Conservation (phyloP, 768 basidiomycete species). For the Xerocomellus intermedius region DNA sequence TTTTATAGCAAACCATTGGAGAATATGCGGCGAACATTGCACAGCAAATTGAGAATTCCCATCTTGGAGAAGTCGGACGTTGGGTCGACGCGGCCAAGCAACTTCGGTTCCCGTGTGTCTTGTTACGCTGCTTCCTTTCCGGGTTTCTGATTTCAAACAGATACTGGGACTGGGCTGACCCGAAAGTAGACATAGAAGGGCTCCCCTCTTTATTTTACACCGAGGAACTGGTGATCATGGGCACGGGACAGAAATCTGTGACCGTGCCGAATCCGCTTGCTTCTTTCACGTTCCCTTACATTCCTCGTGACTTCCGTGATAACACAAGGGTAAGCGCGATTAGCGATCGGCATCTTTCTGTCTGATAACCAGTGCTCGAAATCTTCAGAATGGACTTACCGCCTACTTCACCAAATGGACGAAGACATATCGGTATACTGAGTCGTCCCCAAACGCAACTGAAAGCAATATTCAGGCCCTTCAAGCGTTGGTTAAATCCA, state of each 20-base stretch:
- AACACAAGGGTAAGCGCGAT: conserved; percentile 3
- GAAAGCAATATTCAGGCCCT: conserved; percentile 13
- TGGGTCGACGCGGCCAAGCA: conserved; percentile 23
- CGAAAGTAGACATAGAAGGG: conserved; percentile 15
- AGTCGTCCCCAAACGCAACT: conserved; percentile 4
- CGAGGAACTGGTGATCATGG: conserved; percentile 10
- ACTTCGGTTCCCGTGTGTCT: conserved; percentile 29
- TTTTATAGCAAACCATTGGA: conserved; percentile 27
- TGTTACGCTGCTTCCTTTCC: neutral
- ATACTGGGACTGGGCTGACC: conserved; percentile 32
- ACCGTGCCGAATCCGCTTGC: conserved; percentile 21
- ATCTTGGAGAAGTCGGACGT: conserved; percentile 16
- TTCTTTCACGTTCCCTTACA: conserved; percentile 12
- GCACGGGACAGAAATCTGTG: conserved; percentile 1
- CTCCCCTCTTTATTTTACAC: conserved; percentile 21
- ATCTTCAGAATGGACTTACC: conserved; percentile 4
- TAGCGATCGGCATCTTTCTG: neutral
- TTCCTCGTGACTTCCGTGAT: conserved; percentile 23
- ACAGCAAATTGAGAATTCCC: conserved; percentile 21
- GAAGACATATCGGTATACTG: conserved; percentile 19
- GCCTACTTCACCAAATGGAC: conserved; percentile 23
- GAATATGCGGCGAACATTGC: conserved; percentile 25
- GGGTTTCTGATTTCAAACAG: conserved; percentile 6
- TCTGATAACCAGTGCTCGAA: neutral
- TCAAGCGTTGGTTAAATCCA: conserved; percentile 11